phyloP scores from a whole-genome alignment of 2,329 filamentous ascomycete species.

The Zymoseptoria pseudotritici region DNA sequence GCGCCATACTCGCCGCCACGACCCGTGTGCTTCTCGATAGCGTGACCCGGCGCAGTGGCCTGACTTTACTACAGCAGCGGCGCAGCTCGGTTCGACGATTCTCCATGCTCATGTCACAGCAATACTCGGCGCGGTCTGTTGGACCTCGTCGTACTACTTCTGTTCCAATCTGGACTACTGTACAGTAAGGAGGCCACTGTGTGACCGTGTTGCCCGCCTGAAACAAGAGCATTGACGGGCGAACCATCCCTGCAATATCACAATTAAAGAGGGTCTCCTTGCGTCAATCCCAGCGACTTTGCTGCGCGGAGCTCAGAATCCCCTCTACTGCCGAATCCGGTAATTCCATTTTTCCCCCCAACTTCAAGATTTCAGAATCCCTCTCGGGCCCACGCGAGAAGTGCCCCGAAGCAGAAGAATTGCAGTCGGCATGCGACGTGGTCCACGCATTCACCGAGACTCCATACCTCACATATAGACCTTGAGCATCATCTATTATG shows the following conservation, averaged over 20 bases:
- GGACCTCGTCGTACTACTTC: slow-evolving; percentile 13
- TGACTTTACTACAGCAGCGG: background rate
- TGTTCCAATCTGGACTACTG: background rate
- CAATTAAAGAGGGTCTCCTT: slow-evolving; percentile 12
- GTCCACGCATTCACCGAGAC: background rate
- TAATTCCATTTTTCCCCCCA: background rate
- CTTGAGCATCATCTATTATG: background rate
- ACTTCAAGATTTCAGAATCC: background rate
- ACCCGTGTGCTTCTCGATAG: slow-evolving; percentile 13
- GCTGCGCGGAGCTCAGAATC: background rate
- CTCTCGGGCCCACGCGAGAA: background rate
- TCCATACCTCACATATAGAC: background rate
- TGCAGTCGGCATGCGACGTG: background rate
- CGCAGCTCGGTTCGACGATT: background rate
- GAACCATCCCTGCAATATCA: slow-evolving; percentile 14
- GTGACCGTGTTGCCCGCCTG: slow-evolving; percentile 4
- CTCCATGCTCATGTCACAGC: background rate
- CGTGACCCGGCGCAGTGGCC: slow-evolving; percentile 7
- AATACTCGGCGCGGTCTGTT: slow-evolving; percentile 8
- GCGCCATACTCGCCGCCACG: background rate
- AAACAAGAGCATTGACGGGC: slow-evolving; percentile 11
- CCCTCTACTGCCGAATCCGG: background rate
- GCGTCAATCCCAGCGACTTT: slow-evolving; percentile 5
- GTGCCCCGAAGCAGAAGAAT: background rate
- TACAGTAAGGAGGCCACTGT: slow-evolving; percentile 14